Evolutionary conservation across 2,329 filamentous ascomycete species (phyloP).

Genomic region (Microsporum audouinii): DNA sequence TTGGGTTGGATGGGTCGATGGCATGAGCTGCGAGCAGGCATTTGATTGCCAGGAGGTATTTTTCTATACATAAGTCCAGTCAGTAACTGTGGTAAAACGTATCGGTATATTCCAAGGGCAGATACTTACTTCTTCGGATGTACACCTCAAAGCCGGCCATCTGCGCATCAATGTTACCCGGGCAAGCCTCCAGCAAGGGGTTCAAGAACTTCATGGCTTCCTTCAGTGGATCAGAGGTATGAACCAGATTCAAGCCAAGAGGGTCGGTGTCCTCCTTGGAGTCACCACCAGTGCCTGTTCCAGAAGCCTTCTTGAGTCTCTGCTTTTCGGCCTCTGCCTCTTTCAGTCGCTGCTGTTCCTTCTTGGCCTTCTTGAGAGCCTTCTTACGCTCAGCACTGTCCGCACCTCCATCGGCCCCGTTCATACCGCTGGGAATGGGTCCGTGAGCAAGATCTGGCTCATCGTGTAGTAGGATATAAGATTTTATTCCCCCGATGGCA

Average conservation of each 20-base stretch:
- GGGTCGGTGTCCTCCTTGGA: constrained; percentile 81
- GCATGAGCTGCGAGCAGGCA: constrained; percentile 64
- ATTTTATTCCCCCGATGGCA: constrained; percentile 65
- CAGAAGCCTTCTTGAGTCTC: constrained; percentile 67
- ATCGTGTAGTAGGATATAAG: constrained; percentile 72
- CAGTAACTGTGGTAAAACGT: not conserved
- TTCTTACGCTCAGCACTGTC: constrained; percentile 65
- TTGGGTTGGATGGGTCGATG: constrained; percentile 58
- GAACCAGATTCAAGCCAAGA: constrained; percentile 63
- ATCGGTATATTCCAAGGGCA: not conserved
- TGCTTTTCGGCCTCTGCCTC: constrained; percentile 72
- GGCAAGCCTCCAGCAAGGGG: constrained; percentile 70
- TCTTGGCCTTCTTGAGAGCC: constrained; percentile 79
- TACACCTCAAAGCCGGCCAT: constrained; percentile 83
- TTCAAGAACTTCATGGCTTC: constrained; percentile 79
- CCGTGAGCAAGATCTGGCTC: constrained; percentile 56
- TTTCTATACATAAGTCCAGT: constrained; percentile 44
- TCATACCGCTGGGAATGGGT: constrained; percentile 44
- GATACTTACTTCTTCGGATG: constrained; percentile 60
- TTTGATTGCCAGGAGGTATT: constrained; percentile 75
- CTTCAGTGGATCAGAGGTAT: constrained; percentile 69
- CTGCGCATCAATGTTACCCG: constrained; percentile 71
- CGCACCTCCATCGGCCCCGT: constrained; percentile 41
- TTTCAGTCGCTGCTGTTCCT: constrained; percentile 61
- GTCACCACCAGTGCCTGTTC: constrained; percentile 47